Base-by-base conservation (phyloP, 1,284 basidiomycete species). In the Tilletiopsis washingtonensis region DNA sequence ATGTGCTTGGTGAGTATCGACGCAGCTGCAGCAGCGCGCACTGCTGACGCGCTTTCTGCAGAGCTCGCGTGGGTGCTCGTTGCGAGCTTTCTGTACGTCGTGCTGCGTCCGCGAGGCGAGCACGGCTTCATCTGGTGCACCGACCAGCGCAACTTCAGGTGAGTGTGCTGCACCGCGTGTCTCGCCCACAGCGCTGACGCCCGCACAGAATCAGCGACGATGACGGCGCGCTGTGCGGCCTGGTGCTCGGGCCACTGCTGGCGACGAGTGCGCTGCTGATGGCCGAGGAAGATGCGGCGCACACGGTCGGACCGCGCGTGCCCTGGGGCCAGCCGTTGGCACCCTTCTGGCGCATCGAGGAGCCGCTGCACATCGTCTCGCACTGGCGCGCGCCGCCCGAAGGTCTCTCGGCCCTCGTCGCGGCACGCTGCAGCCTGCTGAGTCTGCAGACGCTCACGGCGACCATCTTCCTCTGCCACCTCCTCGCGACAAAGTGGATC, bases 111-210 rank as follows among this genome's bases (percentile, higher is more conserved):
- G 27, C 54, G 55, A 1, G 47, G 54, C 26, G 57, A 59, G 44
- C 45, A 56, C 26, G 56, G 61, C 11, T 56, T 57, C 27, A 64
- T 67, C 32, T 67, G 63, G 65, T 61, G 63, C 14, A 67, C 65
- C 24, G 62, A 67, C 25, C 54, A 53, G 34, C 58, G 65, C 47
- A 62, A 63, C 38, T 67, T 12, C 32, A 34, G 32, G 32, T 34
- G 32, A 17, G 32, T 34, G 3, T 34, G 32, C 12, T 17, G 12
- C 32, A 2, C 1, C 32, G 3, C 32, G 32, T 12, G 32, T 12
- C 17, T 34, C 32, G 12, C 12, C 32, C 32, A 34, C 3, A 17
- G 17, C 17, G 32, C 32, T 12, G 32, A 34, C 32, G 17, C n/a
- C n/a, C n/a, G n/a, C n/a, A 62, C 34, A 58, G 64, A 27, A 27